Conservation (phyloP, 2,329 filamentous ascomycete genomes). For the Colletotrichum liaoningense region DNA sequence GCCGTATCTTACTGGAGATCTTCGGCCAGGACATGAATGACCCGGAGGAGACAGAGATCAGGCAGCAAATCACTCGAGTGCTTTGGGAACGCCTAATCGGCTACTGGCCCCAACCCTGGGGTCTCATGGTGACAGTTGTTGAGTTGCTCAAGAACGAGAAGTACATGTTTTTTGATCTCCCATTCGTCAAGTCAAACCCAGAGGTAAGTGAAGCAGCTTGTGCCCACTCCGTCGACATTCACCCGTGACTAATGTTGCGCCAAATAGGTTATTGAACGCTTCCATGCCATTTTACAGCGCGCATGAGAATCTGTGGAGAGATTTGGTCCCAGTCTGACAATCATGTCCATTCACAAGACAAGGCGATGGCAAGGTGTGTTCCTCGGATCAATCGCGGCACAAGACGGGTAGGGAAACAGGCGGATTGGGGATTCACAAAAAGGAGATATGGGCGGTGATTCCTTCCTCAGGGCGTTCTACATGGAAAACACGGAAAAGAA, state of each 20-base stretch:
- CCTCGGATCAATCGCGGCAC: not conserved
- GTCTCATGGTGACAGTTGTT: constrained; percentile 86
- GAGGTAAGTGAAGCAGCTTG: constrained; percentile 69
- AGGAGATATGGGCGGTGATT: not conserved
- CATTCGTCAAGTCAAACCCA: constrained; percentile 89
- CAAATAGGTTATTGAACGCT: constrained; percentile 34
- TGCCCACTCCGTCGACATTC: not conserved
- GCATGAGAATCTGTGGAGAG: not conserved
- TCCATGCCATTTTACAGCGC: constrained; percentile 31
- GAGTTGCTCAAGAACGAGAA: constrained; percentile 93
- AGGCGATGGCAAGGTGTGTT: not conserved
- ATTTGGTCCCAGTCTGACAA: not conserved
- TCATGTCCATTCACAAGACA: not conserved
- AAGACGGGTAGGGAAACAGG: not conserved
- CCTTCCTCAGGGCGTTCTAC: constrained; percentile 8
- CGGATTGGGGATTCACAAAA: not conserved
- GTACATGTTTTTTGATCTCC: constrained; percentile 92
- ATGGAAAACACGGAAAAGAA: not conserved
- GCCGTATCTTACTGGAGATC: constrained; percentile 83
- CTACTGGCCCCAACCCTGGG: constrained; percentile 96
- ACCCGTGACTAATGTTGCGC: not conserved
- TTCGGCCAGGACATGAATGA: constrained; percentile 82
- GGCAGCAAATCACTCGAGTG: constrained; percentile 90
- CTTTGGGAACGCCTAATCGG: constrained; percentile 89
- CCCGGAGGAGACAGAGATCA: constrained; percentile 83